phyloP scores from a whole-genome alignment of 2,329 filamentous ascomycete species.

The Penicillium freii region DNA sequence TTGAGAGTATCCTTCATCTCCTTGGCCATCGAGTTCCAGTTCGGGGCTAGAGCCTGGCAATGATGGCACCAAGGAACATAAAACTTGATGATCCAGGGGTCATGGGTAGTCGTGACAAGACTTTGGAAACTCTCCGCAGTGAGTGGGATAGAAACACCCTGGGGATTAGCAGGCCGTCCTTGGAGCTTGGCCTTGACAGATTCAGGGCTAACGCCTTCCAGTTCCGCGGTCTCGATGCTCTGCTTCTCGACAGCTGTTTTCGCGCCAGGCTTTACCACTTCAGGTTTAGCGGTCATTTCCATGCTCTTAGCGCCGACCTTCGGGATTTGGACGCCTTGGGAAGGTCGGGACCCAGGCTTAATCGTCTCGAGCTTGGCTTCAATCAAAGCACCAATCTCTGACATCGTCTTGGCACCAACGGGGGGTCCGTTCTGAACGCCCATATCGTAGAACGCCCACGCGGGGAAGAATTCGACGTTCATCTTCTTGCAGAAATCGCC shows the following conservation, averaged over 20 bases:
- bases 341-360: conserved; percentile 75
- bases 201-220: conserved; percentile 43
- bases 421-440: conserved; percentile 65
- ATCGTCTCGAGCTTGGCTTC: conserved; percentile 75
- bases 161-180: conserved; percentile 64
- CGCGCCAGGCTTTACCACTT: conserved; percentile 41
- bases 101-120: conserved; percentile 78
- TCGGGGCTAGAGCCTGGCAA: conserved; percentile 87
- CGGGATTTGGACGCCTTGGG: conserved; percentile 65
- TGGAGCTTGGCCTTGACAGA: conserved; percentile 51
- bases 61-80: conserved; percentile 97
- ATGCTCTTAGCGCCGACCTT: conserved; percentile 62
- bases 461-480: conserved; percentile 69
- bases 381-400: conserved; percentile 65
- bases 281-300: conserved; percentile 42
- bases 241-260: conserved; percentile 41
- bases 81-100: conserved; percentile 98
- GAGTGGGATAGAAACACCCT: conserved; percentile 71
- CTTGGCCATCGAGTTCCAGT: conserved; percentile 84
- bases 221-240: conserved; percentile 22
- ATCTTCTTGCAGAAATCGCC: conserved; percentile 73
- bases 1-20: conserved; percentile 89
- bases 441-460: conserved; percentile 75
- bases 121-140: conserved; percentile 83
- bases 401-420: conserved; percentile 66